Percentiles rank a stretch among this genome's conserved stretches.
Conservation (phyloP, 2,329 filamentous ascomycete species). For the Pseudocercospora pini-densiflorae region DNA sequence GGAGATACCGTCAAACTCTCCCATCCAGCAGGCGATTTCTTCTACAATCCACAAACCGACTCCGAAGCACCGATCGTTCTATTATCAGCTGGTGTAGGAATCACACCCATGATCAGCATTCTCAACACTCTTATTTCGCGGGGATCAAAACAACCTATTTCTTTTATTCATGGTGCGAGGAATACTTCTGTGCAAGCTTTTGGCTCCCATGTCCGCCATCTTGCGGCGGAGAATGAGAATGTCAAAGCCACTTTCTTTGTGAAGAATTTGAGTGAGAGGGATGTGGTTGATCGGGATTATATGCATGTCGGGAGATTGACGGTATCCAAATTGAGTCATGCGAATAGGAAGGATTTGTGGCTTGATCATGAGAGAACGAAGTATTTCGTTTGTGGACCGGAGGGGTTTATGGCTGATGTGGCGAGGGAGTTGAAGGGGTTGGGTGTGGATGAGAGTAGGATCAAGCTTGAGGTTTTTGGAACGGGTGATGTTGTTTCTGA, state of each 20-base stretch:
- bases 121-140: constrained; percentile 58
- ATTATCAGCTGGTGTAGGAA: constrained; percentile 70
- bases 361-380: constrained; percentile 59
- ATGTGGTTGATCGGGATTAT: constrained; percentile 60
- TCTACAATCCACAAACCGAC: constrained; percentile 56
- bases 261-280: constrained; percentile 53
- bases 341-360: constrained; percentile 57
- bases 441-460: constrained; percentile 55
- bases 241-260: constrained; percentile 64
- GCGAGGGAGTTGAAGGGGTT: constrained; percentile 56
- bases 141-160: constrained; percentile 54
- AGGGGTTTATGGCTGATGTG: constrained; percentile 69
- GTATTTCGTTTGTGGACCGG: constrained; percentile 76
- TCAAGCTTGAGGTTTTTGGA: constrained; percentile 32
- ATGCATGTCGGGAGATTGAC: constrained; percentile 57
- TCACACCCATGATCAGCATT: constrained; percentile 70
- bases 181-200: constrained; percentile 61
- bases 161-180: constrained; percentile 67
- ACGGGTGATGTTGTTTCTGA: constrained; percentile 22
- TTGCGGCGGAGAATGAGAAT: constrained; percentile 51
- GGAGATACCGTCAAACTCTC: constrained; percentile 69
- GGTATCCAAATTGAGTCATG: constrained; percentile 59
- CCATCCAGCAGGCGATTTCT: constrained; percentile 67
- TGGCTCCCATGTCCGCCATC: constrained; percentile 51
- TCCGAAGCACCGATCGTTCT: constrained; percentile 63